Evolutionary conservation across 495 filamentous ascomycete genomes (phyloP), one percentile per base, ranked within the genome.

Genomic region (Durotheca rogersii): DNA sequence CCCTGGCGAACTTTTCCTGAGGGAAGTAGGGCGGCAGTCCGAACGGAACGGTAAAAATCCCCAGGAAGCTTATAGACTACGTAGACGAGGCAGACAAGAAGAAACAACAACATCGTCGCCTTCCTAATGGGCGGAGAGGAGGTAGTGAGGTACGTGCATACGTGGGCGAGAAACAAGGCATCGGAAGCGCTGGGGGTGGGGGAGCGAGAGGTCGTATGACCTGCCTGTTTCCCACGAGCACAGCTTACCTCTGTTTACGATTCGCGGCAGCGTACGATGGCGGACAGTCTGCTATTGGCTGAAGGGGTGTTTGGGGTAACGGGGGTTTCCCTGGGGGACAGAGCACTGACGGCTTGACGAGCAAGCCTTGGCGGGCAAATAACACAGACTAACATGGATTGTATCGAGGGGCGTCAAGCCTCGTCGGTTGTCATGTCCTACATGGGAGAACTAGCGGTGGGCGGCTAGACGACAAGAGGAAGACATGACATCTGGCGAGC

Each of bases 211-310:
- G 56, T 54, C 16, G 43, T 46, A 59, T 50, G 31, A 42, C 45
- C 46, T 59, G 46, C 56, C 43, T 34, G 45, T 59, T 49, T 38
- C 56, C 50, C 37, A 50, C 27, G 56, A 46, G 37, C 23, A 59
- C 50, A 38, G 41, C 56, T 59, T 59, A 21, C 9, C 6, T 32
- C 32, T 59, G 56, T 20, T n/a, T 17, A 50, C 54, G 56, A 51
- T 59, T 54, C 41, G 56, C 54, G 36, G 44, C 50, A 47, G 23
- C 30, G 36, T 45, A 32, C 36, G 45, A 44, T 16, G 46, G 41
- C 42, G 39, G 41, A 38, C 18, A 41, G 25, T 31, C 7, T 37
- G 20, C 30, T 17, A 59, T 53, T 59, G 56, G 56, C 9, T 27
- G 17, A 25, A 30, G 29, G 16, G 36, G 21, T 14, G 37, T 12